A percentile compares a stretch with the other conserved stretches of the same genome.
Evolutionary conservation across 2,329 filamentous ascomycete species (phyloP).

Genomic region (Cercospora sp.): DNA sequence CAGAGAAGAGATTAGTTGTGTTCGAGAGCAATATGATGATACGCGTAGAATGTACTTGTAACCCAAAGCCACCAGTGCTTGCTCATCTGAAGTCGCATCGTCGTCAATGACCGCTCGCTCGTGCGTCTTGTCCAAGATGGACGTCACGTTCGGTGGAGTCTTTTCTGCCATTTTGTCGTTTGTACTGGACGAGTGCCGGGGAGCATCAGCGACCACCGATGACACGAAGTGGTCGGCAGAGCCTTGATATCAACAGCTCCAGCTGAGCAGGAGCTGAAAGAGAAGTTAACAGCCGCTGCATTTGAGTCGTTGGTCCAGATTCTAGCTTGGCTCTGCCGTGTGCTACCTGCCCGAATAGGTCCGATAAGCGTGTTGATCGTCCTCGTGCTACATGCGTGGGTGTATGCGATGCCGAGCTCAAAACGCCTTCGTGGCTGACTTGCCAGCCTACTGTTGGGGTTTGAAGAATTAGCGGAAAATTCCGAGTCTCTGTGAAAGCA

Average conservation of each 20-base stretch:
- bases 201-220: background rate
- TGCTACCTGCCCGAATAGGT: background rate
- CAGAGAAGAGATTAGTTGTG: background rate
- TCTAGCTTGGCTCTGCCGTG: background rate
- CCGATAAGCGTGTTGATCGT: background rate
- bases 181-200: background rate
- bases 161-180: background rate
- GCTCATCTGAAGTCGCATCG: conserved; percentile 23
- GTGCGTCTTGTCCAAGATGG: conserved; percentile 22
- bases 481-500: background rate
- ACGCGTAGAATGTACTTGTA: conserved; percentile 23
- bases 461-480: background rate
- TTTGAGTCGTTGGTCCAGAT: background rate
- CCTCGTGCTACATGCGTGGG: background rate
- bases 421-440: background rate
- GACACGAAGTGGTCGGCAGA: background rate
- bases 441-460: background rate
- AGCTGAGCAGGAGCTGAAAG: background rate
- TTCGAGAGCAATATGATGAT: background rate
- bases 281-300: background rate
- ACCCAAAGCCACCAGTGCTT: conserved; percentile 24
- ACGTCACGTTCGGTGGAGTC: conserved; percentile 18
- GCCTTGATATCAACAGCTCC: background rate
- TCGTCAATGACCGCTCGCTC: conserved; percentile 26
- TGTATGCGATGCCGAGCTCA: background rate